Conservation (phyloP, 805 yeast species). For the Hanseniaspora clermontiae region DNA sequence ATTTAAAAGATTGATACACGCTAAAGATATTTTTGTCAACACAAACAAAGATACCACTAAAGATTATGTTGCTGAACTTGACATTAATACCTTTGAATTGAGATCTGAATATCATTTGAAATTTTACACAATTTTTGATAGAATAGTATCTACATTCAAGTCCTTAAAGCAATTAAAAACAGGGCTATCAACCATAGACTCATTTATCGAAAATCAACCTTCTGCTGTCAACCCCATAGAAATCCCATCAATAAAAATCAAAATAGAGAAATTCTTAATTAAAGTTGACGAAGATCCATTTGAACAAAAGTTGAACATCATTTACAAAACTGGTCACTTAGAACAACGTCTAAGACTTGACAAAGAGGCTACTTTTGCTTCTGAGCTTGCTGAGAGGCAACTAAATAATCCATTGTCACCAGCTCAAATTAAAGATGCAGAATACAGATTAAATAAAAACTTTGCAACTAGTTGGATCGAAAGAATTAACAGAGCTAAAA, state of each 20-base stretch:
- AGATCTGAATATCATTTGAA: conserved; percentile 28
- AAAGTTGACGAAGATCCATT: conserved; percentile 53
- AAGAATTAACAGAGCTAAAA: conserved; percentile 25
- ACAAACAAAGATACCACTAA: not conserved
- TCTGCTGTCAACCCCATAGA: conserved; percentile 21
- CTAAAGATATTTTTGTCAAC: conserved; percentile 16
- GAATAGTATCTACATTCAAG: conserved; percentile 37
- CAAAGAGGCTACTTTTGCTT: conserved; percentile 26
- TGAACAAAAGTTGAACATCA: conserved; percentile 47
- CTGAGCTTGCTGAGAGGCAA: conserved; percentile 12
- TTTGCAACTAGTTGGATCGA: conserved; percentile 34
- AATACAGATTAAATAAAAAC: conserved; percentile 22
- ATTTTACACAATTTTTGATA: conserved; percentile 41
- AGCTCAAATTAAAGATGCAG: not conserved
- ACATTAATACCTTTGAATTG: conserved; percentile 19
- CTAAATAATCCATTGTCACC: not conserved
- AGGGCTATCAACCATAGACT: conserved; percentile 31
- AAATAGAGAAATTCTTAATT: conserved; percentile 33
- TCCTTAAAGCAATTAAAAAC: conserved; percentile 34
- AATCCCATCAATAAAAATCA: conserved; percentile 35
- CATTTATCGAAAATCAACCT: conserved; percentile 22
- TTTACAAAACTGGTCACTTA: conserved; percentile 43
- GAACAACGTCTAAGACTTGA: conserved; percentile 43
- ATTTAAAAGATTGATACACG: conserved; percentile 19
- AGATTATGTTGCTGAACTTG: conserved; percentile 11